A percentile compares a stretch with the other conserved stretches of the same genome.
These are phyloP conservation scores for Globisporangium irregulare DNA, from an alignment of 352 stramenopile genomes.

Conservation along the genomic window DNA sequence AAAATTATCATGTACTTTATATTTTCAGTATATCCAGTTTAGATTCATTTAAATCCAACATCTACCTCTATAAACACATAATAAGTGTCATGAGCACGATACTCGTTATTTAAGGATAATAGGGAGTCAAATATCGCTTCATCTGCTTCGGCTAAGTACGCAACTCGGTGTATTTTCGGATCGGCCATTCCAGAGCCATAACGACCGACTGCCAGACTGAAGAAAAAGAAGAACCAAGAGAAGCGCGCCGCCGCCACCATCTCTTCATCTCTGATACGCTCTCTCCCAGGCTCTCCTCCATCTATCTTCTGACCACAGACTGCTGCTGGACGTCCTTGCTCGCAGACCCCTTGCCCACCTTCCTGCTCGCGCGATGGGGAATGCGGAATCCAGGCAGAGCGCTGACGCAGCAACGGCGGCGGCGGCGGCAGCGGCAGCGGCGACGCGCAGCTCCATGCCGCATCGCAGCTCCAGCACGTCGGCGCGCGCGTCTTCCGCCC, in stretches of 20 bases:
- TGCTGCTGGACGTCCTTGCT: background rate
- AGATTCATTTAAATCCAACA: background rate
- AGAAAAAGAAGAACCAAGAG: constrained; percentile 1
- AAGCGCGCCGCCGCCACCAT: background rate
- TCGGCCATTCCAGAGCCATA: background rate
- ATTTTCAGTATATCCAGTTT: background rate
- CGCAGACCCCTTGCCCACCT: background rate
- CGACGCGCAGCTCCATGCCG: constrained; percentile 13
- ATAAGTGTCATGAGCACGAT: background rate
- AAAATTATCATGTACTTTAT: background rate
- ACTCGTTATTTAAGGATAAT: background rate
- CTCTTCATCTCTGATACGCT: background rate
- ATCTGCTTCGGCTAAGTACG: constrained; percentile 2
- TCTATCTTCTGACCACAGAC: background rate
- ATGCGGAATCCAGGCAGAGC: constrained; percentile 12
- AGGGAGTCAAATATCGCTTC: background rate
- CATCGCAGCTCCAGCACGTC: constrained; percentile 9
- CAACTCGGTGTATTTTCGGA: constrained; percentile 2
- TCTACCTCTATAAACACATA: background rate
- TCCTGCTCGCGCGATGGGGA: constrained; percentile 9
- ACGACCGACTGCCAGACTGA: background rate
- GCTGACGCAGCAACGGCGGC: background rate
- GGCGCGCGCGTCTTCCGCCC: constrained; percentile 9
- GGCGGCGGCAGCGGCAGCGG: background rate
- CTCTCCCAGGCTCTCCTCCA: background rate